Conservation (phyloP, 768 basidiomycete genomes). For the Tricholomella constricta region DNA sequence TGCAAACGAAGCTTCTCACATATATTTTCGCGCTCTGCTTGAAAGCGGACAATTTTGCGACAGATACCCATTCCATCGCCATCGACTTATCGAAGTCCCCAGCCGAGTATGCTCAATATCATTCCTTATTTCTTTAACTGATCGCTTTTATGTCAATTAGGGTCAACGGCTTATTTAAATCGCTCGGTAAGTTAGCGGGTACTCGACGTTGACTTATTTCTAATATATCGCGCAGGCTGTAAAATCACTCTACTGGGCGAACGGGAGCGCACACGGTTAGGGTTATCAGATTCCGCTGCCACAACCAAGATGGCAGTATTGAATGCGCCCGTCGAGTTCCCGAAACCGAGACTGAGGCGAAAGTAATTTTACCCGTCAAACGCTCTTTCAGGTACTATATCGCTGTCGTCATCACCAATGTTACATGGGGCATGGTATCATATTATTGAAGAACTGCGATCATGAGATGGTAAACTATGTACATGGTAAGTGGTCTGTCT, state of each 20-base stretch:
- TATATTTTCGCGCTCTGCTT: conserved; percentile 84
- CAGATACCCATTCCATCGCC: conserved; percentile 68
- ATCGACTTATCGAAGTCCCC: conserved; percentile 70
- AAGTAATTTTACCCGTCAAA: conserved; percentile 22
- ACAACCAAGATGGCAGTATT: conserved; percentile 74
- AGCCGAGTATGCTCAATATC: conserved; percentile 53
- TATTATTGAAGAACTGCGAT: neutral
- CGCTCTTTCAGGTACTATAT: neutral
- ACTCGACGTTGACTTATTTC: conserved; percentile 1
- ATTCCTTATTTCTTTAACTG: neutral
- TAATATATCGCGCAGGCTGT: conserved; percentile 57
- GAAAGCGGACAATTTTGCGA: conserved; percentile 73
- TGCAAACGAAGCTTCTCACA: conserved; percentile 70
- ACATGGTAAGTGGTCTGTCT: neutral
- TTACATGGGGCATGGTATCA: neutral
- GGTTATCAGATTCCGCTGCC: conserved; percentile 63
- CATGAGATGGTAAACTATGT: too few relatives aligned
- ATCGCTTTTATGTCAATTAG: conserved; percentile 22
- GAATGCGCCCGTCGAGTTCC: conserved; percentile 78
- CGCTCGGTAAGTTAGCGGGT: conserved; percentile 51
- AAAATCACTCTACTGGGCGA: conserved; percentile 58
- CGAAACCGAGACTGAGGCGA: conserved; percentile 54
- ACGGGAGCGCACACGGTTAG: conserved; percentile 68
- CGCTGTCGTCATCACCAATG: neutral
- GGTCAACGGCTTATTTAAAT: conserved; percentile 72